Percentiles rank a stretch among this genome's conserved stretches.
Conservation (phyloP, 345 rosid species). For the Excoecaria agallocha region DNA sequence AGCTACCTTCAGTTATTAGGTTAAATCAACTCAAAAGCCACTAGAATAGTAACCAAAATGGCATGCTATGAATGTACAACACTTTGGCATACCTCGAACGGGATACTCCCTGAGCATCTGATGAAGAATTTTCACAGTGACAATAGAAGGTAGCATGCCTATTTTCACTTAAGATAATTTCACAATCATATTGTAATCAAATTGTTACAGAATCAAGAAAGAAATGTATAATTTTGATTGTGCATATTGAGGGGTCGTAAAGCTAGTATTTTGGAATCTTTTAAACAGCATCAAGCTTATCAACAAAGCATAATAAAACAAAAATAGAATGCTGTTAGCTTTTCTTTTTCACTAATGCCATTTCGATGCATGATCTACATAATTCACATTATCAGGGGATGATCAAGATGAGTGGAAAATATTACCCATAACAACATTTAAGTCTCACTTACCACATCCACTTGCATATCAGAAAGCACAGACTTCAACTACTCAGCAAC, state of each 20-base stretch:
- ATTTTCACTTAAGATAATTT: slow-evolving; percentile 69
- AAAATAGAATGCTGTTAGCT: background rate
- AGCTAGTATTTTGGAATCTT: background rate
- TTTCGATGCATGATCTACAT: background rate
- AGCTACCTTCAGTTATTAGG: slow-evolving; percentile 58
- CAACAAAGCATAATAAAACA: background rate
- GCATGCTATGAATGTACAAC: background rate
- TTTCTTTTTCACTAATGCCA: background rate
- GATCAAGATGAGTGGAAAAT: background rate
- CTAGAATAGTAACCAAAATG: slow-evolving; percentile 9
- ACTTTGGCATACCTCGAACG: slow-evolving; percentile 50
- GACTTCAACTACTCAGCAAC: slow-evolving; percentile 77
- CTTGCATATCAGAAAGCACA: slow-evolving; percentile 87
- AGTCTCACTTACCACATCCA: slow-evolving; percentile 68
- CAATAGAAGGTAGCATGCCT: slow-evolving; percentile 87
- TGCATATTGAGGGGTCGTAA: background rate
- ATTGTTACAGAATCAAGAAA: background rate
- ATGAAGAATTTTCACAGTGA: slow-evolving; percentile 56
- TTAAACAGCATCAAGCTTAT: background rate
- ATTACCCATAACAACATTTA: background rate
- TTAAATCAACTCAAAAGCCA: slow-evolving; percentile 32
- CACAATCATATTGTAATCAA: slow-evolving; percentile 1
- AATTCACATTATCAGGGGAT: background rate
- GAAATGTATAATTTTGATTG: background rate
- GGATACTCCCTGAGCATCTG: slow-evolving; percentile 57